Evolutionary conservation across 202 grass and related monocot species (phyloP), one percentile per base, ranked within the genome.

Genomic region (Panicum virgatum): DNA sequence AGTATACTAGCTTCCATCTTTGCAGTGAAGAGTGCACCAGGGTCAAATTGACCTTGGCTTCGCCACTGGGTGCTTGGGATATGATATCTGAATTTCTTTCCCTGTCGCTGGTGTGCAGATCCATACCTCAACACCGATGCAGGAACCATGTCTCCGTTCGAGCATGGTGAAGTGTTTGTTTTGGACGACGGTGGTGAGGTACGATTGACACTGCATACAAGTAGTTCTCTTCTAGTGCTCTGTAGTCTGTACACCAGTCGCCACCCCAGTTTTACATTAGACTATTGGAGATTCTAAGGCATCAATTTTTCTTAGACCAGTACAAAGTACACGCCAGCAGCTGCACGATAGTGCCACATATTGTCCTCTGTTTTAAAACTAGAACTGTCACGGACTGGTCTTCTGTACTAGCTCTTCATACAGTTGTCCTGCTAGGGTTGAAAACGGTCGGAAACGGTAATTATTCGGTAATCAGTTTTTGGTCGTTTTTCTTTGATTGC

Each of bases 91-190:
- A 79, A 26, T 62, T 62, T 42, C 2, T 73, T 64, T 68, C 22
- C 26, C 25, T 79, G n/a, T n/a, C n/a, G n/a, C n/a, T n/a, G n/a
- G n/a, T n/a, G n/a, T n/a, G 86, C 88, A 98, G 95, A 98, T 92
- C 95, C 96, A 26, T 98, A 98, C 86, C 90, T 98, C 50, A 98
- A 98, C 75, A 98, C 89, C n/a, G 96, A 98, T 88, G 96, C 96
- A 48, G 96, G 92, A 81, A 98, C 96, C 36, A 98, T 98, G 96
- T 95, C 96, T 57, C 96, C 92, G 15, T 85, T 95, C 74, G 96
- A 98, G 90, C 96, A 95, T 9, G 96, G 96, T 0, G 93, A 95
- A 66, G 93, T 95, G 16, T 95, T 88, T 70, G 91, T 94, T 62
- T 69, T 92, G 72, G 89, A 94, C 61, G 92, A 94, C 81, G 92